Evolutionary conservation across 2,329 filamentous ascomycete genomes (phyloP).

Genomic region (Clarireedia homoeocarpa): DNA sequence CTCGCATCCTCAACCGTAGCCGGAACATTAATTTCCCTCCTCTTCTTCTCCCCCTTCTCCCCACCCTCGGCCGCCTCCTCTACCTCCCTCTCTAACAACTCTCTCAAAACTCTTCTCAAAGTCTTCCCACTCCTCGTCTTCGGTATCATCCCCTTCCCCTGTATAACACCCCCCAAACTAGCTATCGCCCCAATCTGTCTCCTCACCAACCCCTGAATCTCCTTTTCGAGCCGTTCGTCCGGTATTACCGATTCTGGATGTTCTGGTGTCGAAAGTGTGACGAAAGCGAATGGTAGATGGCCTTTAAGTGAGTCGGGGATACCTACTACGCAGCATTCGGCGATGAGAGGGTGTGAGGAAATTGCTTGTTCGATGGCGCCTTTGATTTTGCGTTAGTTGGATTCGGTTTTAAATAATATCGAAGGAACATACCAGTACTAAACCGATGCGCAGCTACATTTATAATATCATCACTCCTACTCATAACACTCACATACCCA

Average conservation of each 20-base stretch:
- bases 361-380: slow-evolving; percentile 88
- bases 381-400: slow-evolving; percentile 27
- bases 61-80: slow-evolving; percentile 75
- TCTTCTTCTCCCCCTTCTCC: slow-evolving; percentile 69
- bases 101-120: slow-evolving; percentile 69
- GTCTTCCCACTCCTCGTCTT: slow-evolving; percentile 74
- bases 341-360: slow-evolving; percentile 68
- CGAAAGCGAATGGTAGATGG: slow-evolving; percentile 84
- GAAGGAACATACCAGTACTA: slow-evolving; percentile 60
- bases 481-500: slow-evolving; percentile 58
- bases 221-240: slow-evolving; percentile 38
- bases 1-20: slow-evolving; percentile 77
- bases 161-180: slow-evolving; percentile 75
- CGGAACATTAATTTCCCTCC: slow-evolving; percentile 68
- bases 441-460: slow-evolving; percentile 93
- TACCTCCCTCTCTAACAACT: slow-evolving; percentile 72
- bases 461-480: slow-evolving; percentile 72
- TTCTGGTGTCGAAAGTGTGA: slow-evolving; percentile 49
- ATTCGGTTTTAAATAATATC: not conserved
- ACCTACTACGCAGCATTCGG: slow-evolving; percentile 79
- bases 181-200: slow-evolving; percentile 83
- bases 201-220: slow-evolving; percentile 67
- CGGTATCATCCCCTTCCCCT: slow-evolving; percentile 79
- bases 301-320: slow-evolving; percentile 84
- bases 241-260: slow-evolving; percentile 46